Evolutionary conservation across 2,329 filamentous ascomycete genomes (phyloP), one percentile per base, ranked within the genome.

Genomic region (Calonectria pseudoturangicola): DNA sequence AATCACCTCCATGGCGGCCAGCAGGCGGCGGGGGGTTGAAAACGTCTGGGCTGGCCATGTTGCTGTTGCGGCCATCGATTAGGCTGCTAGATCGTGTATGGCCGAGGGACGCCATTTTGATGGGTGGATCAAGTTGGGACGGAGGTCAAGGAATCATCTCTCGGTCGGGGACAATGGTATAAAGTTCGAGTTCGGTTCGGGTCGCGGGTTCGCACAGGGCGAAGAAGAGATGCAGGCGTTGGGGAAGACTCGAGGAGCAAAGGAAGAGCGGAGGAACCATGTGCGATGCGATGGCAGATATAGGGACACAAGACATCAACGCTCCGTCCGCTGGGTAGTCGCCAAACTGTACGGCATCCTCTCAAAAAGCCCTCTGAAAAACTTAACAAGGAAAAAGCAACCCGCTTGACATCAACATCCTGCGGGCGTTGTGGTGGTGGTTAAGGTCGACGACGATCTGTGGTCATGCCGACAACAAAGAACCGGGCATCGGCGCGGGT

Each of bases 1-100:
- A 27, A 58, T 77, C 77, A 51, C 75, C 74, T 74, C 80, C 81
- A 76, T 82, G 79, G 33, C 75, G 77, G 45, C 78, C 78, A 63
- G 76, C 74, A 71, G 77, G 79, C 39, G 81, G 73, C 56, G 82
- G 78, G 69, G 81, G 78, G 64, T 77, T 79, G 71, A 81, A 77
- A 73, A 78, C 77, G 69, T 79, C 77, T 77, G 82, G 78, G 72
- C 76, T 75, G 70, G 83, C 83, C 78, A 84, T 81, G 70, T 79
- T 74, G 75, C 78, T 78, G 62, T 75, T 79, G 71, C 77, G 76
- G 56, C 75, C 75, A 68, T 79, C 77, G 75, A 74, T 75, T 45
- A 80, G 70, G 73, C 79, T 80, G 51, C 71, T 78, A 66, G 78
- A 73, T 72, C 76, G 77, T 56, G 77, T 74, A 65, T 80, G 79